These are phyloP conservation scores for Candida xiaguanensis DNA, from an alignment of 805 yeast species.

Conservation along the genomic window DNA sequence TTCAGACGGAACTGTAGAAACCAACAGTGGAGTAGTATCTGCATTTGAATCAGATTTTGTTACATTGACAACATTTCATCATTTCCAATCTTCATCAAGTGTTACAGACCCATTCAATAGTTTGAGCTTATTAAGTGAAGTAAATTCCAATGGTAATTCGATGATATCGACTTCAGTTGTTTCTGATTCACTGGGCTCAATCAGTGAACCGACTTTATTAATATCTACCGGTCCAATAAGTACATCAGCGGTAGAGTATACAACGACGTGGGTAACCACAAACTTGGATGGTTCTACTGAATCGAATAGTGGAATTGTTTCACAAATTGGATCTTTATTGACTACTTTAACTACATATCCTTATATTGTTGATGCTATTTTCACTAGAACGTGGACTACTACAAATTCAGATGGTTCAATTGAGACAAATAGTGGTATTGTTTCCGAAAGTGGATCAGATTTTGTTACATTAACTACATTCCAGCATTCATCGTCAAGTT, in stretches of 20 bases:
- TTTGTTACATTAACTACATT: constrained; percentile 3
- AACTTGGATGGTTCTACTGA: constrained; percentile 10
- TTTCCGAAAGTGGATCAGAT: constrained; percentile 1
- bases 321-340: too few relatives aligned
- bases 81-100: neutral
- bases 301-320: constrained; percentile 15
- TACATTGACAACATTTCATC: constrained; percentile 2
- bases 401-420: constrained; percentile 12
- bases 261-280: constrained; percentile 11
- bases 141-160: too few relatives aligned
- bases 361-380: too few relatives aligned
- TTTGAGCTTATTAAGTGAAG: too few relatives aligned
- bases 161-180: too few relatives aligned
- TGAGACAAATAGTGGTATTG: constrained; percentile 14
- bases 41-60: neutral
- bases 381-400: constrained; percentile 14
- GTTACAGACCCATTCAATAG: too few relatives aligned
- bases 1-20: constrained; percentile 12
- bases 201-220: too few relatives aligned
- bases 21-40: constrained; percentile 12
- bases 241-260: neutral
- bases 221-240: neutral
- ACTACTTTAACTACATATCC: too few relatives aligned
- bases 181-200: too few relatives aligned
- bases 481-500: neutral